phyloP scores from a whole-genome alignment of 345 rosid genomes.

The Atalantia buxifolia region DNA sequence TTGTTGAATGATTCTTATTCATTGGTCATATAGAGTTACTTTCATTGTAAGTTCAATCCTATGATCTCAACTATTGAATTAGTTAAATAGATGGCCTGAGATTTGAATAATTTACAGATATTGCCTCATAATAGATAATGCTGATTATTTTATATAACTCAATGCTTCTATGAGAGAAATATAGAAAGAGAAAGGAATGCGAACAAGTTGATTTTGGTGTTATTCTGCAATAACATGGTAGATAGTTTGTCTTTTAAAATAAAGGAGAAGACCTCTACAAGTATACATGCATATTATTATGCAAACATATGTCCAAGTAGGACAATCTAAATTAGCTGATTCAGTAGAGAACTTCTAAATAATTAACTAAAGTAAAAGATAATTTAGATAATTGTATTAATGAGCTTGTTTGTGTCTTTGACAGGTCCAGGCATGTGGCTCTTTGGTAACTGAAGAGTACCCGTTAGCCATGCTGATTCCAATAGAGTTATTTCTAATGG shows the following conservation, averaged over 20 bases:
- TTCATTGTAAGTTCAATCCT: background rate
- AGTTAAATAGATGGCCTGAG: background rate
- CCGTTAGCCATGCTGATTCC: slow-evolving; percentile 68
- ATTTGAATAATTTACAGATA: background rate
- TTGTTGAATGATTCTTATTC: background rate
- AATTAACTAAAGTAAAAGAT: background rate
- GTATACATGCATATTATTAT: background rate
- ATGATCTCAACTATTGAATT: background rate
- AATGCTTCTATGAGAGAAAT: background rate
- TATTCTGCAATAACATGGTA: background rate
- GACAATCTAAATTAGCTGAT: background rate
- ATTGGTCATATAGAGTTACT: background rate
- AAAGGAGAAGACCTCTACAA: background rate
- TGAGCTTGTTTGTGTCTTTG: background rate
- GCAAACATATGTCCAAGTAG: background rate
- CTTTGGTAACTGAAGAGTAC: slow-evolving; percentile 65
- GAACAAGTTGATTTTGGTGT: background rate
- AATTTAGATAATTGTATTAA: background rate
- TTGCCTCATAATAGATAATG: background rate
- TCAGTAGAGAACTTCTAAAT: background rate
- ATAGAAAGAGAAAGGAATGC: background rate
- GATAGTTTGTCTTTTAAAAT: background rate
- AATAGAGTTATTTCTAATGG: slow-evolving; percentile 53
- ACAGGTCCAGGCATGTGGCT: slow-evolving; percentile 65
- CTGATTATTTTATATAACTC: background rate